Evolutionary conservation across 2,329 filamentous ascomycete genomes (phyloP).

Genomic region (Didymella pinodella): DNA sequence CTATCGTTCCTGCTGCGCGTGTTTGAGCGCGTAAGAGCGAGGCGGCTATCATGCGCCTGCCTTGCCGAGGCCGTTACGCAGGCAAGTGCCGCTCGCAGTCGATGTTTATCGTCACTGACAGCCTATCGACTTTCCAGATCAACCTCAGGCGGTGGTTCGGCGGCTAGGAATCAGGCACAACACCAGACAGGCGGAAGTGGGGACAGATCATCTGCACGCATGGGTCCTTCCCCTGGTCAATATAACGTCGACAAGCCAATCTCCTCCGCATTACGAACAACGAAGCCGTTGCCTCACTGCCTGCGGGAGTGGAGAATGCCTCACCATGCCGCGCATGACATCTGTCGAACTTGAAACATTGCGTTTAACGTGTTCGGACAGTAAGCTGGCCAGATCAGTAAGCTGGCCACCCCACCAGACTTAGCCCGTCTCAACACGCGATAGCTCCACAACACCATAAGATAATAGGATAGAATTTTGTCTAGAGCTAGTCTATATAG

Average conservation of each 20-base stretch:
- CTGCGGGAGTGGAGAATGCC: slow-evolving; percentile 17
- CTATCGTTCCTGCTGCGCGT: background rate
- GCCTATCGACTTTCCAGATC: background rate
- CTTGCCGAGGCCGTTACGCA: background rate
- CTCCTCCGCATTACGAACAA: slow-evolving; percentile 20
- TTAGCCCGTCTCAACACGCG: too few species aligned
- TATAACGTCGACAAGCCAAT: slow-evolving; percentile 20
- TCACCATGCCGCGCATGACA: slow-evolving; percentile 17
- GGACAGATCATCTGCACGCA: slow-evolving; percentile 8
- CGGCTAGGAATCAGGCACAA: background rate
- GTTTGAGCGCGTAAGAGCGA: background rate
- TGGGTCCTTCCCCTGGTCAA: slow-evolving; percentile 18
- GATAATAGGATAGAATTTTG: too few species aligned
- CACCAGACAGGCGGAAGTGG: slow-evolving; percentile 13
- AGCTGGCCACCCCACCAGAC: too few species aligned
- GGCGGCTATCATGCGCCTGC: background rate
- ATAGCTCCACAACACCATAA: too few species aligned
- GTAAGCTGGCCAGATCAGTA: too few species aligned
- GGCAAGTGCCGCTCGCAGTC: background rate
- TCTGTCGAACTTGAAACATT: slow-evolving; percentile 19
- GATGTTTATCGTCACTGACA: background rate
- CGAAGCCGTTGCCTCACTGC: slow-evolving; percentile 17
- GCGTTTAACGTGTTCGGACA: too few species aligned
- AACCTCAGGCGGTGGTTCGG: slow-evolving; percentile 7
- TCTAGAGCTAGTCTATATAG: too few species aligned